Conservation (phyloP, 1,139 yeast species). For the Lodderomyces parapsilosis region DNA sequence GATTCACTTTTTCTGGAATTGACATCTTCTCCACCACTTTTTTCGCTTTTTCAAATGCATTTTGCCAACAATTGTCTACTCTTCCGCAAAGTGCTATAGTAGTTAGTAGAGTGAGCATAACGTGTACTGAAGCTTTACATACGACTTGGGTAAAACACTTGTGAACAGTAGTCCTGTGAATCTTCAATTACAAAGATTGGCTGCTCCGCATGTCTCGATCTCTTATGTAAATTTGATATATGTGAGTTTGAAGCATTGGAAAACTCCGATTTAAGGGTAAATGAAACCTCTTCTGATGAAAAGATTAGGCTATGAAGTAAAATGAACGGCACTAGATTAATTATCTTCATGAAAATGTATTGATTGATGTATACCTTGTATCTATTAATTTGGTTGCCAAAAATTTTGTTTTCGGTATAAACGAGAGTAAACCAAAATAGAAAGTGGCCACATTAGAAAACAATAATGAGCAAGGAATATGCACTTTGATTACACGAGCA, state of each 20-base stretch:
- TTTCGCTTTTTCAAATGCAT: slow-evolving; percentile 56
- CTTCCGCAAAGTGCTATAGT: slow-evolving; percentile 41
- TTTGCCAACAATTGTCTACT: slow-evolving; percentile 50
- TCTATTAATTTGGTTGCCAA: slow-evolving; percentile 5
- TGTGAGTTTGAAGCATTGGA: background rate
- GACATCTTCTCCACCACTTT: slow-evolving; percentile 54
- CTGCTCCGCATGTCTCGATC: slow-evolving; percentile 37
- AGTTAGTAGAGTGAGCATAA: background rate
- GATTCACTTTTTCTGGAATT: slow-evolving; percentile 56
- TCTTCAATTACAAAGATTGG: slow-evolving; percentile 31
- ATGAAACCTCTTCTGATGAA: background rate
- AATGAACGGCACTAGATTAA: background rate
- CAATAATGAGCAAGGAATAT: background rate
- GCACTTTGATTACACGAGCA: too few relatives aligned
- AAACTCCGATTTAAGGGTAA: slow-evolving; percentile 2
- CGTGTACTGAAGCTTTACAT: slow-evolving; percentile 16
- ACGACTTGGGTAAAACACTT: slow-evolving; percentile 39
- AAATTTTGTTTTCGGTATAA: slow-evolving; percentile 3
- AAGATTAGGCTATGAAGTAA: background rate
- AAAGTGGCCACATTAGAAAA: background rate
- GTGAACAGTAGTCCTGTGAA: slow-evolving; percentile 26
- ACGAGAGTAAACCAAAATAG: background rate
- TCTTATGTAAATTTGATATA: slow-evolving; percentile 16
- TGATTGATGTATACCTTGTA: background rate
- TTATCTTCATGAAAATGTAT: background rate